Evolutionary conservation across 352 stramenopile genomes (phyloP).

Genomic region (Pythium sp.): DNA sequence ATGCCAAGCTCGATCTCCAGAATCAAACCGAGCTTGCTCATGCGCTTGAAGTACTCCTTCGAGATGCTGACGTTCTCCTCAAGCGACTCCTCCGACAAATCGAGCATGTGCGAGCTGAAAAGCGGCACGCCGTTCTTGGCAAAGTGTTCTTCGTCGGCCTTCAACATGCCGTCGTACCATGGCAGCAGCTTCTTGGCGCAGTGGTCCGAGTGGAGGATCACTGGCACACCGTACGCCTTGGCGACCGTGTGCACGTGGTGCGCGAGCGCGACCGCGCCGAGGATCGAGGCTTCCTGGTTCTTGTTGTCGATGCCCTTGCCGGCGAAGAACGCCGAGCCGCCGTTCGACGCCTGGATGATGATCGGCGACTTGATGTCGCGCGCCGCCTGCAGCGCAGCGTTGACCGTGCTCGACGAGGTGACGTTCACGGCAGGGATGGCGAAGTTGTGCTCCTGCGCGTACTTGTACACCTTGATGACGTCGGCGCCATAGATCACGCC

Average conservation of each 20-base stretch:
- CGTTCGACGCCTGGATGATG: constrained; percentile 98
- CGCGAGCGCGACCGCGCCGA: constrained; percentile 88
- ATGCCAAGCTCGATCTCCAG: constrained; percentile 99
- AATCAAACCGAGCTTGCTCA: constrained; percentile 95
- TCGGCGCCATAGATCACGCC: constrained; percentile 88
- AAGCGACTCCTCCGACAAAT: constrained; percentile 97
- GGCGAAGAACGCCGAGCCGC: constrained; percentile 95
- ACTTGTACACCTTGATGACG: constrained; percentile 90
- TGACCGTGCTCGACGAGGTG: constrained; percentile 95
- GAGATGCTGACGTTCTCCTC: constrained; percentile 98
- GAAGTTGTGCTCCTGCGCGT: constrained; percentile 93
- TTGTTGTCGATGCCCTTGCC: constrained; percentile 97
- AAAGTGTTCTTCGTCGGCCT: constrained; percentile 96
- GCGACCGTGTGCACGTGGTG: constrained; percentile 97
- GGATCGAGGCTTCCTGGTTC: constrained; percentile 83
- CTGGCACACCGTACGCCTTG: constrained; percentile 95
- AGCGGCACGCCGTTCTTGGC: constrained; percentile 91
- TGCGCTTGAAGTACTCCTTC: constrained; percentile 98
- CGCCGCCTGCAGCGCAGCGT: constrained; percentile 95
- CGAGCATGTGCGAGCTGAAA: constrained; percentile 98
- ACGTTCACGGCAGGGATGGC: constrained; percentile 98
- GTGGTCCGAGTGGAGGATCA: constrained; percentile 98
- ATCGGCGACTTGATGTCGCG: constrained; percentile 96
- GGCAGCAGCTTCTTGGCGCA: constrained; percentile 98
- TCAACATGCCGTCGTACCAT: constrained; percentile 97